Conservation (phyloP, 805 yeast species). For the Candida peoriensis region DNA sequence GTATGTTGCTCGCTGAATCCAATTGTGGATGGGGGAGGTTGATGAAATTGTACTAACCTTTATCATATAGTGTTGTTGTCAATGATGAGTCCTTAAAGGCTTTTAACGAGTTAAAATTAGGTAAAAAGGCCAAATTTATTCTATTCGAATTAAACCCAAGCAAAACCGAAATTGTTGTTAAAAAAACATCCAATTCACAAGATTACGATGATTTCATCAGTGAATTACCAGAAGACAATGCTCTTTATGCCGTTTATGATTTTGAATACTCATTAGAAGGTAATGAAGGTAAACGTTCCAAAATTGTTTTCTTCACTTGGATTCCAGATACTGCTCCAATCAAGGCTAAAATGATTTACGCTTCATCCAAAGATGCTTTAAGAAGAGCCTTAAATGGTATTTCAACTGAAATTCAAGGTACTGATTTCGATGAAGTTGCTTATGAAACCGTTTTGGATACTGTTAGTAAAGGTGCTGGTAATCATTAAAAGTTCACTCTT, state of each 20-base stretch:
- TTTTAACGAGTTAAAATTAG: slow-evolving; percentile 93
- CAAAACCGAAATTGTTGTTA: slow-evolving; percentile 89
- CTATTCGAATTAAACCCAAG: slow-evolving; percentile 75
- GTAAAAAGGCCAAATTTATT: slow-evolving; percentile 81
- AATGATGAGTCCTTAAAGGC: slow-evolving; percentile 90
- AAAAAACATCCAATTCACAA: slow-evolving; percentile 66
- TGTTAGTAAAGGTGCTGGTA: slow-evolving; percentile 49
- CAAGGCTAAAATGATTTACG: slow-evolving; percentile 96
- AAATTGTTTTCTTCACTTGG: slow-evolving; percentile 77
- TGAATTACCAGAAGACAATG: slow-evolving; percentile 90
- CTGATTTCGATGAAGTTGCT: slow-evolving; percentile 95
- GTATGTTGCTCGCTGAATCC: not conserved
- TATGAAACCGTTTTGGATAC: slow-evolving; percentile 88
- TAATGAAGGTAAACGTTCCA: slow-evolving; percentile 92
- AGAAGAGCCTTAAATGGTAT: slow-evolving; percentile 97
- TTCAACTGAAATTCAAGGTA: slow-evolving; percentile 93
- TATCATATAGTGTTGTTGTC: slow-evolving; percentile 65
- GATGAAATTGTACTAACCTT: not conserved
- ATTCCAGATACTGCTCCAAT: slow-evolving; percentile 97
- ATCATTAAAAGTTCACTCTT: slow-evolving; percentile 11
- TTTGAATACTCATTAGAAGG: slow-evolving; percentile 88
- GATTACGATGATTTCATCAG: slow-evolving; percentile 85
- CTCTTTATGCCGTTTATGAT: slow-evolving; percentile 95
- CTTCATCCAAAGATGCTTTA: slow-evolving; percentile 95
- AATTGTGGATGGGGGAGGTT: not conserved